Percentiles rank a stretch among this genome's conserved stretches.
Evolutionary conservation across 1,284 basidiomycete genomes (phyloP).

Genomic region (Fomitopsis pinicola): DNA sequence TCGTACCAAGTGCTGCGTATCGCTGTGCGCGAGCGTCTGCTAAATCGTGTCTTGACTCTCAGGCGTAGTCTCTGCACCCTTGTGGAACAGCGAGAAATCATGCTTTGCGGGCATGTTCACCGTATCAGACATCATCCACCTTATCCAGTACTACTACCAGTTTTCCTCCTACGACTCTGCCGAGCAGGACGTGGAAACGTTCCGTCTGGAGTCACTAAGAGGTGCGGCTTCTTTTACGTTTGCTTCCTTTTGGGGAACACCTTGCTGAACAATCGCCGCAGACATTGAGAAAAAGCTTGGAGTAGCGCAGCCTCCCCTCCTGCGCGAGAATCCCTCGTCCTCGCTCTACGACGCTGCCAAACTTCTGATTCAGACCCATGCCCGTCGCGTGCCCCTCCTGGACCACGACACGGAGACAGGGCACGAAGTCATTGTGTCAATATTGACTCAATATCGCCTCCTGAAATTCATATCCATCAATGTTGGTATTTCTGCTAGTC

Average conservation of each 20-base stretch:
- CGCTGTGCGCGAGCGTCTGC: not conserved
- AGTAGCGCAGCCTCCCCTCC: conserved; percentile 89
- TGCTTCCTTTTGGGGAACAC: conserved; percentile 12
- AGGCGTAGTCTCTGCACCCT: conserved; percentile 97
- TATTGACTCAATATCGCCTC: conserved; percentile 95
- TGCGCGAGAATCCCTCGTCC: conserved; percentile 84
- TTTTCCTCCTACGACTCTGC: conserved; percentile 86
- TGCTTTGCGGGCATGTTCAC: conserved; percentile 96
- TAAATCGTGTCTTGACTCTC: conserved; percentile 3
- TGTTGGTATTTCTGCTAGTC: conserved; percentile 45
- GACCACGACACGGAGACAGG: conserved; percentile 93
- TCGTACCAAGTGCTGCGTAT: conserved; percentile 1
- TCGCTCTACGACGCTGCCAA: conserved; percentile 91
- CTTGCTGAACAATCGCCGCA: conserved; percentile 29
- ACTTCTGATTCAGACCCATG: conserved; percentile 92
- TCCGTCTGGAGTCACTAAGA: conserved; percentile 84
- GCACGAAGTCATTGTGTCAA: conserved; percentile 93
- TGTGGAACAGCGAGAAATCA: conserved; percentile 95
- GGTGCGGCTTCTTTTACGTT: conserved; percentile 44
- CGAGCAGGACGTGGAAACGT: conserved; percentile 90
- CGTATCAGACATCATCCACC: conserved; percentile 92
- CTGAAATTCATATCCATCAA: conserved; percentile 99
- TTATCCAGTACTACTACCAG: conserved; percentile 95
- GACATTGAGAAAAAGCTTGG: conserved; percentile 94
- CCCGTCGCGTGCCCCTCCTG: conserved; percentile 89